Evolutionary conservation across 225 moss, liverwort and hornwort genomes (phyloP).

Genomic region (Rhytidiadelphus loreus): DNA sequence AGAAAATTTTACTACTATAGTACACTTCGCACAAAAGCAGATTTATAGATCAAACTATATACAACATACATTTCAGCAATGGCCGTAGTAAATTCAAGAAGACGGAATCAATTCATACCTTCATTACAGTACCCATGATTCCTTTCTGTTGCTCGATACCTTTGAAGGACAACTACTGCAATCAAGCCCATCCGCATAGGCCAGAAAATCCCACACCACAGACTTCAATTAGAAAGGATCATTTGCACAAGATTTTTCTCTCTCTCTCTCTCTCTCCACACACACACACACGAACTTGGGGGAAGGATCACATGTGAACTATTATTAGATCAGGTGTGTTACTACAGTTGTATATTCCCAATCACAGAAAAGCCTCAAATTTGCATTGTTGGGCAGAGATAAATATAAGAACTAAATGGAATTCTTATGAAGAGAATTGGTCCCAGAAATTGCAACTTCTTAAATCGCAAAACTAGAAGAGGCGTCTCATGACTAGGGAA

Average conservation of each 20-base stretch:
- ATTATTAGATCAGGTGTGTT: not conserved
- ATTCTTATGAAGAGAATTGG: not conserved
- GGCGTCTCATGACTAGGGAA: not conserved
- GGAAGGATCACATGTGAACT: not conserved
- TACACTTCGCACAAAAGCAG: not conserved
- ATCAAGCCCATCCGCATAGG: slow-evolving; percentile 42
- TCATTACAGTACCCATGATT: slow-evolving; percentile 67
- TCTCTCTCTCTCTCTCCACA: too few species aligned
- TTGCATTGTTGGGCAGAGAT: not conserved
- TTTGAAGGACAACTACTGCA: slow-evolving; percentile 82
- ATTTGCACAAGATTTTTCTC: not conserved
- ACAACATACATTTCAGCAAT: not conserved
- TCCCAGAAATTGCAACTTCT: not conserved
- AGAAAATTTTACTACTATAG: not conserved
- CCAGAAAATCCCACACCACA: slow-evolving; percentile 13
- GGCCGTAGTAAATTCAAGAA: not conserved
- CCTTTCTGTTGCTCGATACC: slow-evolving; percentile 69
- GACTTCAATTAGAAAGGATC: slow-evolving; percentile 21
- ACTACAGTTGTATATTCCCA: not conserved
- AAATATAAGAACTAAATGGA: not conserved
- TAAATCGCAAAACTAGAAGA: not conserved
- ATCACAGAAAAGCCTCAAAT: not conserved
- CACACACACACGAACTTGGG: too few species aligned
- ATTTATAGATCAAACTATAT: not conserved
- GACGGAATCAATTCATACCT: slow-evolving; percentile 33